A percentile compares a stretch with the other conserved stretches of the same genome.
These are phyloP conservation scores for Phytophthora foliorum DNA, from an alignment of 352 stramenopile genomes.

Conservation along the genomic window DNA sequence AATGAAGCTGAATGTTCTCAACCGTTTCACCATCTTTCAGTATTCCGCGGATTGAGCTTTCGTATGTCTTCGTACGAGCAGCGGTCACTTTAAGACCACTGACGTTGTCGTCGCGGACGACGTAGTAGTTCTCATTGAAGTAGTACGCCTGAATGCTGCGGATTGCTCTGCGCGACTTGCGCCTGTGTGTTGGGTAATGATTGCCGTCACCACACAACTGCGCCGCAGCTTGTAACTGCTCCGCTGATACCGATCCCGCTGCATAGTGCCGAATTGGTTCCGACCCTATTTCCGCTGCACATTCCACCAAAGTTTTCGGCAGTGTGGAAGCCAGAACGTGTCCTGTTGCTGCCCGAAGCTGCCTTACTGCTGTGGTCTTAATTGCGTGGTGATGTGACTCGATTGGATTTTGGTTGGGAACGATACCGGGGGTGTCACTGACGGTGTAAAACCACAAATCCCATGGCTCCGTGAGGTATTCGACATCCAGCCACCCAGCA, in stretches of 20 bases:
- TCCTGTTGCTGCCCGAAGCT: background rate
- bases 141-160: background rate
- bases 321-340: background rate
- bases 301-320: background rate
- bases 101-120: slow-evolving; percentile 10
- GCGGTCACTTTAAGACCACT: background rate
- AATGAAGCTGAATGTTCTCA: slow-evolving; percentile 13
- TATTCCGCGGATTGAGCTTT: background rate
- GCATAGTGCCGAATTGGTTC: background rate
- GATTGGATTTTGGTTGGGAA: no score
- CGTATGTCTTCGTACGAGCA: background rate
- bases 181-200: background rate
- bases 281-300: background rate
- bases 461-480: no score
- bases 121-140: slow-evolving; percentile 5
- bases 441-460: no score
- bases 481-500: no score
- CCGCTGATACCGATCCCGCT: background rate
- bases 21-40: slow-evolving; percentile 7
- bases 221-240: background rate
- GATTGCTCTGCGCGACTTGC: background rate
- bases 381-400: no score
- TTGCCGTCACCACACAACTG: background rate
- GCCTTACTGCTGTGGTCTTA: no score
- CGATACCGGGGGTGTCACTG: no score